phyloP scores from a whole-genome alignment of 805 yeast genomes.

The Brettanomyces sp. region DNA sequence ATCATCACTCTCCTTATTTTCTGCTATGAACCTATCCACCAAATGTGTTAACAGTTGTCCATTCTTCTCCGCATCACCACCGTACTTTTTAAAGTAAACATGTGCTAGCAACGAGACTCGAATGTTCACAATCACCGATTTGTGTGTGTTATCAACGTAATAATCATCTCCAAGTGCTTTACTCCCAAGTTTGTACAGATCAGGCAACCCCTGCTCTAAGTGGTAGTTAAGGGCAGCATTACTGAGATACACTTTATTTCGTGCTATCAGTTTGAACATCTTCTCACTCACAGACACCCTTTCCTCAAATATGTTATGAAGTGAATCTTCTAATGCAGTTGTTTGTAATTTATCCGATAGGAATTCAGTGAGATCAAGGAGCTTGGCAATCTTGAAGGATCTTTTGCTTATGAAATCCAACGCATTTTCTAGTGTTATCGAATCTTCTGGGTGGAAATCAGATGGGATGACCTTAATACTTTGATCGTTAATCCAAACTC shows the following conservation, averaged over 20 bases:
- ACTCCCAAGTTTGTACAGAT: not conserved
- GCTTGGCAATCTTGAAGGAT: slow-evolving; percentile 10
- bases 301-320: slow-evolving; percentile 11
- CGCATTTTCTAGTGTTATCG: slow-evolving; percentile 22
- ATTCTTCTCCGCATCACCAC: not conserved
- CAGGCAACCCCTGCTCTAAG: slow-evolving; percentile 1
- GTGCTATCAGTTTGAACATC: slow-evolving; percentile 4
- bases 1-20: not conserved
- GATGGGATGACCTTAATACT: slow-evolving; percentile 26
- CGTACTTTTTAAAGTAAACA: slow-evolving; percentile 1
- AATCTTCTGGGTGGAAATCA: slow-evolving; percentile 22
- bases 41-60: slow-evolving; percentile 1
- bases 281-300: slow-evolving; percentile 1
- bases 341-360: too few species aligned
- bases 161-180: not conserved
- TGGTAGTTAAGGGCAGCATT: slow-evolving; percentile 4
- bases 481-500: slow-evolving; percentile 3
- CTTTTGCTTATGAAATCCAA: slow-evolving; percentile 34
- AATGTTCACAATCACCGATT: not conserved
- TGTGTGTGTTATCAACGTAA: not conserved
- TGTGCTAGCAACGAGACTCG: slow-evolving; percentile 5
- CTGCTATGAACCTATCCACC: slow-evolving; percentile 2
- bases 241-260: slow-evolving; percentile 2
- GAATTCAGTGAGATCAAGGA: slow-evolving; percentile 6
- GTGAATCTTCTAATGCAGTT: too few species aligned